These are phyloP conservation scores for Schizosaccharomyces japonicus DNA, from an alignment of 805 yeast species.

Conservation along the genomic window DNA sequence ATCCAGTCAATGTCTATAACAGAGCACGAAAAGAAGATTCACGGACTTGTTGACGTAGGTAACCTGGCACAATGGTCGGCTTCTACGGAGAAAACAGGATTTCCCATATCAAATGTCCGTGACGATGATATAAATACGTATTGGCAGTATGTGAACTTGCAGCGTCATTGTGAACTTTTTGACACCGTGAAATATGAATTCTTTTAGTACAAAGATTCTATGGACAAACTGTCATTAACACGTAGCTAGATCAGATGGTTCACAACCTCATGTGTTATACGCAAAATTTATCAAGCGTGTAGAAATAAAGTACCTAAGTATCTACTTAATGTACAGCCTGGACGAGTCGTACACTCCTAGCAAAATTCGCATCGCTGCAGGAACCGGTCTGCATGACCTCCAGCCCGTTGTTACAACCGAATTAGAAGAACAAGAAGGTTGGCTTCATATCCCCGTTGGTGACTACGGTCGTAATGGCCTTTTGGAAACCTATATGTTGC, in stretches of 20 bases:
- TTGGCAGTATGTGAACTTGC: constrained; percentile 36
- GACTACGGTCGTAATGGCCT: constrained; percentile 26
- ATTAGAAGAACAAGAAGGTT: constrained; percentile 47
- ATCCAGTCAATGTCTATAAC: neutral
- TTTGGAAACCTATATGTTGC: constrained; percentile 41
- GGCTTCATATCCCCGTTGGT: constrained; percentile 44
- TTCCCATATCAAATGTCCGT: constrained; percentile 45
- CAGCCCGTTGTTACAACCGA: constrained; percentile 37
- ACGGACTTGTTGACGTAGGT: constrained; percentile 32
- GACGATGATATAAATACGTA: constrained; percentile 39
- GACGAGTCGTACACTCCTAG: constrained; percentile 92
- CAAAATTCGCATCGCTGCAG: constrained; percentile 38
- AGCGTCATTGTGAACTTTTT: neutral
- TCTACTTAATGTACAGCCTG: constrained; percentile 42
- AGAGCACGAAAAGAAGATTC: neutral
- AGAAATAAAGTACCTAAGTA: constrained; percentile 36
- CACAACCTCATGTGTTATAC: constrained; percentile 62
- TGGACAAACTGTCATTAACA: no score
- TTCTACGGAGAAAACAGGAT: constrained; percentile 51
- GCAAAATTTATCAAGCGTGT: constrained; percentile 62
- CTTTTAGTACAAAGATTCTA: no score
- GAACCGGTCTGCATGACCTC: constrained; percentile 58
- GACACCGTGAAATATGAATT: neutral
- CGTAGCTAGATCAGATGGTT: constrained; percentile 62
- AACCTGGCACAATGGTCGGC: constrained; percentile 65